Evolutionary conservation across 441 rosid species (phyloP).

Genomic region (Jatropha podagrica): DNA sequence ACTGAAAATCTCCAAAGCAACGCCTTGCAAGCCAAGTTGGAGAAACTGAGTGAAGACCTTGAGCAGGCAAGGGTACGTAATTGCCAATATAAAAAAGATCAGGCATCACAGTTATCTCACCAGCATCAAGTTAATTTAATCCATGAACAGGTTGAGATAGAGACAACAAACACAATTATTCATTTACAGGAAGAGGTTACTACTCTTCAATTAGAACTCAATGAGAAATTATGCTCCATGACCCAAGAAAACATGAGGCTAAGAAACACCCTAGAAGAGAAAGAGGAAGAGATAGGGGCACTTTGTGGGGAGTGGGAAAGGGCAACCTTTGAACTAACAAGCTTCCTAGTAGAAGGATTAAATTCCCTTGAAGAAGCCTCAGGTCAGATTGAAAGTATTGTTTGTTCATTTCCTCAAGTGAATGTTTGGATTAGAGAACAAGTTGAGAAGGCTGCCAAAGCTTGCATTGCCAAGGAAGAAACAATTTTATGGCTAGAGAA

Average conservation of each 20-base stretch:
- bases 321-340: constrained; percentile 81
- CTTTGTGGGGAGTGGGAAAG: constrained; percentile 79
- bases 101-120: constrained; percentile 52
- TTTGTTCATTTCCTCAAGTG: constrained; percentile 68
- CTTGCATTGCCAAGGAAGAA: constrained; percentile 85
- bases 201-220: constrained; percentile 63
- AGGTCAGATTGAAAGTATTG: constrained; percentile 61
- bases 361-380: constrained; percentile 89
- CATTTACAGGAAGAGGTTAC: constrained; percentile 81
- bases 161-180: constrained; percentile 79
- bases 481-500: constrained; percentile 65
- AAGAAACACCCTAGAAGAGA: constrained; percentile 50
- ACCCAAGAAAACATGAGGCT: constrained; percentile 59
- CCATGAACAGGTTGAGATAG: constrained; percentile 82
- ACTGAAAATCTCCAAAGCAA: constrained; percentile 38
- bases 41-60: constrained; percentile 58
- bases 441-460: constrained; percentile 77
- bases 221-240: constrained; percentile 48
- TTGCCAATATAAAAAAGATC: constrained; percentile 56
- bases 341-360: constrained; percentile 83
- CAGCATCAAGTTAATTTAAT: constrained; percentile 65
- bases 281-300: constrained; percentile 57
- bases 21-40: constrained; percentile 52
- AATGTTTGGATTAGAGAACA: constrained; percentile 62
- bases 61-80: constrained; percentile 59